Percentiles rank a stretch among this genome's conserved stretches.
These are phyloP conservation scores for Sarcodon aspratus DNA, from an alignment of 768 basidiomycete species.

Conservation along the genomic window DNA sequence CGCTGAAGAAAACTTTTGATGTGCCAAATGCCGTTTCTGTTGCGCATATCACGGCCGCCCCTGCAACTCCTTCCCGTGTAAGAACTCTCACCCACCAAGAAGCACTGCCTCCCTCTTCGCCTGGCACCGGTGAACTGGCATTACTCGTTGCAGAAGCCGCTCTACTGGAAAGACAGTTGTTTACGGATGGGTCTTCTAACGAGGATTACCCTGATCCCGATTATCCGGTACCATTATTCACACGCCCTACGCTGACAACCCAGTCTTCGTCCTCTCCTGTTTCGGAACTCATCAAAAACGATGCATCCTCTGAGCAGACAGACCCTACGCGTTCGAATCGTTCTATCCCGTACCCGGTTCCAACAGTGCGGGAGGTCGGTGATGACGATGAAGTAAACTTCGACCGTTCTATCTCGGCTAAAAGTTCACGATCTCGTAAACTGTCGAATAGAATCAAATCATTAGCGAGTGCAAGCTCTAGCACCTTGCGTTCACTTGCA, in stretches of 20 bases:
- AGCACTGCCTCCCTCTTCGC: conserved; percentile 6
- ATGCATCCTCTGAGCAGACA: background rate
- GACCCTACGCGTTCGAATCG: background rate
- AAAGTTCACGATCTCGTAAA: background rate
- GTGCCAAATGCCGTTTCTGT: conserved; percentile 12
- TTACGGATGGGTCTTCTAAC: conserved; percentile 7
- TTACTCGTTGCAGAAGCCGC: conserved; percentile 13
- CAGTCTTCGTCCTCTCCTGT: conserved; percentile 21
- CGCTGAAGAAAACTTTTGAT: conserved; percentile 1
- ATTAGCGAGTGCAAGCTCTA: conserved; percentile 5
- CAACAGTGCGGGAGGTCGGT: background rate
- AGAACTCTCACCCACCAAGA: background rate
- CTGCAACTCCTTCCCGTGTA: background rate
- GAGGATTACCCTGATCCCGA: conserved; percentile 9
- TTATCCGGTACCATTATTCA: conserved; percentile 12
- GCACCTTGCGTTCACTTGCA: conserved; percentile 29
- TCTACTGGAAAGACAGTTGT: conserved; percentile 14
- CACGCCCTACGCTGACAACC: conserved; percentile 32
- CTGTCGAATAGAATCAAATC: background rate
- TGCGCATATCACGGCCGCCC: background rate
- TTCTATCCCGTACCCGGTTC: background rate
- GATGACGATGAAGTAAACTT: conserved; percentile 15
- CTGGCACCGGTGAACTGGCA: conserved; percentile 14
- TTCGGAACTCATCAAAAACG: background rate
- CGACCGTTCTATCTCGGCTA: conserved; percentile 10